Evolutionary conservation across 2,329 filamentous ascomycete genomes (phyloP).

Genomic region (Sporothrix brasiliensis): DNA sequence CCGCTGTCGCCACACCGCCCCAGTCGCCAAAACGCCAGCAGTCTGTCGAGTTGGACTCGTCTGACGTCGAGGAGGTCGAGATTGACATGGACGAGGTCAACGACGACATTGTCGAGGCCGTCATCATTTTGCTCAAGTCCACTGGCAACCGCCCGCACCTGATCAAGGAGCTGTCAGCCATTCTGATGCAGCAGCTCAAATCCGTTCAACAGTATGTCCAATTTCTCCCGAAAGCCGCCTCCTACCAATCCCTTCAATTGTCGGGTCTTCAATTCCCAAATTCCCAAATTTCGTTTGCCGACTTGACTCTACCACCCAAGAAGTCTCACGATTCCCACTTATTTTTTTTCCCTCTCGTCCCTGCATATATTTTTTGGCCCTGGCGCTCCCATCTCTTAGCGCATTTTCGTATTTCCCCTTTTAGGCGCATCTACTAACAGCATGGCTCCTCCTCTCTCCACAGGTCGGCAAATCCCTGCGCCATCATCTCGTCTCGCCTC

Average conservation of each 20-base stretch:
- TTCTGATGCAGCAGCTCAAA: conserved; percentile 74
- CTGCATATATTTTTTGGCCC: conserved; percentile 15
- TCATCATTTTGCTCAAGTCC: conserved; percentile 83
- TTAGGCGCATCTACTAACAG: conserved; percentile 40
- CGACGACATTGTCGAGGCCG: conserved; percentile 91
- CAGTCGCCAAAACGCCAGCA: conserved; percentile 63
- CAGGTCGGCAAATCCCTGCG: conserved; percentile 93
- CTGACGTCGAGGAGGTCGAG: conserved; percentile 34
- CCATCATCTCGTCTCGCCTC: conserved; percentile 90
- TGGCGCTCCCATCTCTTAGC: conserved; percentile 15
- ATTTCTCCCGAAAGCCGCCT: too few relatives aligned
- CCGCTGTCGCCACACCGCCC: conserved; percentile 68
- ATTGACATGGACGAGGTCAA: conserved; percentile 81
- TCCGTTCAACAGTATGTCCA: conserved; percentile 85
- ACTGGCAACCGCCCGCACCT: conserved; percentile 91
- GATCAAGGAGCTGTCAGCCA: conserved; percentile 86
- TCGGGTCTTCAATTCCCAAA: not conserved
- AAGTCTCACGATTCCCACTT: not conserved
- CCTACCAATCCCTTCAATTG: not conserved
- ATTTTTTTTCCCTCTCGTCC: conserved; percentile 34
- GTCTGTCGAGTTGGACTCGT: conserved; percentile 48
- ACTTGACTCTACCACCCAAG: not conserved
- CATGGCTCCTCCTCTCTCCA: conserved; percentile 31
- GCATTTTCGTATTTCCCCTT: conserved; percentile 25
- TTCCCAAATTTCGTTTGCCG: too few relatives aligned